Percentiles rank a stretch among this genome's conserved stretches.
phyloP scores from a whole-genome alignment of 768 basidiomycete species.

The Lentinula lateritia region DNA sequence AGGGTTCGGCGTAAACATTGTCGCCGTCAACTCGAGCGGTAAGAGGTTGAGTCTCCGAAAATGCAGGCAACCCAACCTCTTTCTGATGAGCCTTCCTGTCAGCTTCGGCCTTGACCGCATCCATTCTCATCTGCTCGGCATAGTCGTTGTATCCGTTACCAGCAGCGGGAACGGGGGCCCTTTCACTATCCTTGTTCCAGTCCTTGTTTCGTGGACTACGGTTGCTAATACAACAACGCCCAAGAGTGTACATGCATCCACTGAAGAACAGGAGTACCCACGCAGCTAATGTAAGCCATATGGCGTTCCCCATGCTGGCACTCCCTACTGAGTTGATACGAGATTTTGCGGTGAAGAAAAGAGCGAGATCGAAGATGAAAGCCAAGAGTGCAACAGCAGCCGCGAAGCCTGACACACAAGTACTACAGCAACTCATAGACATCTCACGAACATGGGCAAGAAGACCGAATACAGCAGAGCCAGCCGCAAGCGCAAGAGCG shows the following conservation, averaged over 20 bases:
- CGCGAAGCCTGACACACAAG: slow-evolving; percentile 76
- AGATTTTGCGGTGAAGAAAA: slow-evolving; percentile 86
- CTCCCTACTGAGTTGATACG: slow-evolving; percentile 77
- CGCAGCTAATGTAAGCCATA: slow-evolving; percentile 88
- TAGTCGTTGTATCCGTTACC: slow-evolving; percentile 27
- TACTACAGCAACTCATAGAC: slow-evolving; percentile 80
- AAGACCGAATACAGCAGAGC: slow-evolving; percentile 75
- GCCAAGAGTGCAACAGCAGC: slow-evolving; percentile 76
- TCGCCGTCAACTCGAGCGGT: slow-evolving; percentile 54
- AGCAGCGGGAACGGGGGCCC: slow-evolving; percentile 10
- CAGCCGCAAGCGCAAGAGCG: slow-evolving; percentile 69
- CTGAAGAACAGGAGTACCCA: slow-evolving; percentile 86
- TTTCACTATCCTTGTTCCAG: slow-evolving; percentile 30
- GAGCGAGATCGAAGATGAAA: slow-evolving; percentile 87
- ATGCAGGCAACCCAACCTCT: slow-evolving; percentile 67
- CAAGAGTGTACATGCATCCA: slow-evolving; percentile 81
- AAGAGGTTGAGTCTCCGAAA: slow-evolving; percentile 71
- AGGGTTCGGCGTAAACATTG: slow-evolving; percentile 43
- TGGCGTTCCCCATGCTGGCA: slow-evolving; percentile 79
- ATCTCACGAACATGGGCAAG: slow-evolving; percentile 85
- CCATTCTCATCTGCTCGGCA: slow-evolving; percentile 68
- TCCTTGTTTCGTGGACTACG: slow-evolving; percentile 34
- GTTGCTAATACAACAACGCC: slow-evolving; percentile 76
- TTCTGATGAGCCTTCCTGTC: slow-evolving; percentile 72
- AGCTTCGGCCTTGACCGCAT: slow-evolving; percentile 82